A percentile compares a stretch with the other conserved stretches of the same genome.
These are phyloP conservation scores for Sanghuangporus weigelae DNA, from an alignment of 1,284 basidiomycete genomes.

Conservation along the genomic window DNA sequence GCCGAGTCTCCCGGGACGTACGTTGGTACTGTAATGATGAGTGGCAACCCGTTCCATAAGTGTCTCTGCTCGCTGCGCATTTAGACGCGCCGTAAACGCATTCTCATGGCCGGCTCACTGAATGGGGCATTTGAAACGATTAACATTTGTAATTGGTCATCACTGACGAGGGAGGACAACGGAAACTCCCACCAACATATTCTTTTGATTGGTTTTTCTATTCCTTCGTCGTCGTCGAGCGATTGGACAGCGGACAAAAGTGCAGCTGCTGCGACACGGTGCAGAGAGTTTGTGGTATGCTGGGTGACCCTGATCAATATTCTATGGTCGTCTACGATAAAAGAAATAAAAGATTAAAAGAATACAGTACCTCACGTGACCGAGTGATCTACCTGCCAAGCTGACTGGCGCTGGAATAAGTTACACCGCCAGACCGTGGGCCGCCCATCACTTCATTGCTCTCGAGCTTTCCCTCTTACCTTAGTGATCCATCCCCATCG, in stretches of 20 bases:
- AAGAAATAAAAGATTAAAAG: not conserved
- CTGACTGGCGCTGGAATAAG: not conserved
- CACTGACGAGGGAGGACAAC: not conserved
- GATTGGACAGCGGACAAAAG: not conserved
- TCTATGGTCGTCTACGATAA: not conserved
- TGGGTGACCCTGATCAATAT: not conserved
- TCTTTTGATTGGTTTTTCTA: not conserved
- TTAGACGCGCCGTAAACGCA: no score
- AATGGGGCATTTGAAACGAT: not conserved
- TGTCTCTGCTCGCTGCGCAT: not conserved
- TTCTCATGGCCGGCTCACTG: not conserved
- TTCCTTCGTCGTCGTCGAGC: not conserved
- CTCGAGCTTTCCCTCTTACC: not conserved
- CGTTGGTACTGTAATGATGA: not conserved
- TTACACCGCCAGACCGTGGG: not conserved
- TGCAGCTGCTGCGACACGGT: not conserved
- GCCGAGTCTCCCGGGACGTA: not conserved
- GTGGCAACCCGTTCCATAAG: not conserved
- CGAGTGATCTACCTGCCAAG: not conserved
- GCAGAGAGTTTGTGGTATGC: not conserved
- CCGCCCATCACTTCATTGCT: not conserved
- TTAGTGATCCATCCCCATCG: not conserved
- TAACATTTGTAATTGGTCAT: no score
- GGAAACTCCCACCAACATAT: not conserved
- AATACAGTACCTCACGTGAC: not conserved